Evolutionary conservation across 2,329 filamentous ascomycete genomes (phyloP).

Genomic region (Ophiostoma triangulosporum): DNA sequence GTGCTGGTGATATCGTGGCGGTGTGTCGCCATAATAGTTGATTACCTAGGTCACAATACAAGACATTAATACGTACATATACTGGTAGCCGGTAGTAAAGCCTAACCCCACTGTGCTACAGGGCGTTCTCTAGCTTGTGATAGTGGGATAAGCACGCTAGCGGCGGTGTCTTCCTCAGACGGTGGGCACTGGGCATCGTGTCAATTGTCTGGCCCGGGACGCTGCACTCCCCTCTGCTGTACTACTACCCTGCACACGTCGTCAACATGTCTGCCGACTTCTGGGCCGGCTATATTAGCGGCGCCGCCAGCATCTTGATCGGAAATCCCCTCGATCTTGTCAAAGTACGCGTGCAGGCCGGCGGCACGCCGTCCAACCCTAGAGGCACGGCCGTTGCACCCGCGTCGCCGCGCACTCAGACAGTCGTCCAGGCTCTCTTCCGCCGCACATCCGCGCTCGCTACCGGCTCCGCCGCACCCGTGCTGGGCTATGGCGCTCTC

Average conservation of each 20-base stretch:
- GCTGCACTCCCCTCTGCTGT: background rate
- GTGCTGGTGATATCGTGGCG: background rate
- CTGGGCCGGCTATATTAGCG: slow-evolving; percentile 84
- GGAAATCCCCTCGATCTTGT: slow-evolving; percentile 63
- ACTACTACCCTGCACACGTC: too few species aligned
- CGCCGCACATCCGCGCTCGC: slow-evolving; percentile 23
- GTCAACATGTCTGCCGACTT: slow-evolving; percentile 69
- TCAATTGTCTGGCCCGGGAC: background rate
- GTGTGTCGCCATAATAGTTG: background rate
- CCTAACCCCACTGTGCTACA: too few species aligned
- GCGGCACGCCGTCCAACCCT: slow-evolving; percentile 21
- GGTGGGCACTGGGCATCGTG: background rate
- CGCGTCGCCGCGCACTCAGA: slow-evolving; percentile 22
- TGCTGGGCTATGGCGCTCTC: slow-evolving; percentile 78
- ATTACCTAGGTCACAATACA: too few species aligned
- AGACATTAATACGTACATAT: too few species aligned
- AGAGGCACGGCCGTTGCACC: slow-evolving; percentile 48
- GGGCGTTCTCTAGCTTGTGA: background rate
- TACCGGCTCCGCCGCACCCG: slow-evolving; percentile 66
- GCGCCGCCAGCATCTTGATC: slow-evolving; percentile 72
- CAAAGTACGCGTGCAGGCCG: slow-evolving; percentile 71
- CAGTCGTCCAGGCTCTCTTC: slow-evolving; percentile 1
- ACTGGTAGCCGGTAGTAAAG: too few species aligned
- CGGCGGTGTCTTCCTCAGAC: background rate
- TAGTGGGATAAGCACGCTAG: background rate